Evolutionary conservation across 495 filamentous ascomycete species (phyloP).

Genomic region (Penicillium robsamsonii): DNA sequence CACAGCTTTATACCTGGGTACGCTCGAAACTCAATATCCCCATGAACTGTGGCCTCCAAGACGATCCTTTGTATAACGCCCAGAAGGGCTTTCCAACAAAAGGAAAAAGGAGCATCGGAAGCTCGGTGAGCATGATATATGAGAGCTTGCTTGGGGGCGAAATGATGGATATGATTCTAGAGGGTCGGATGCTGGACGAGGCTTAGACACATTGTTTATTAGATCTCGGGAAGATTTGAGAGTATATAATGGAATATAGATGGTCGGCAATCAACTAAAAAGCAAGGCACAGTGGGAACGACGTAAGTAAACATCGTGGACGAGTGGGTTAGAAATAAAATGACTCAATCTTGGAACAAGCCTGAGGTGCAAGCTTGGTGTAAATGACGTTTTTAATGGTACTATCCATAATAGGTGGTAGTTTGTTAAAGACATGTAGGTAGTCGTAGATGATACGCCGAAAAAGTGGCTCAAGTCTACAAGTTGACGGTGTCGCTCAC

Average conservation of each 20-base stretch:
- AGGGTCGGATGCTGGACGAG: neutral
- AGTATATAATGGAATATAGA: neutral
- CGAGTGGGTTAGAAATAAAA: too few species aligned
- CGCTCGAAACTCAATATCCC: slow-evolving; percentile 17
- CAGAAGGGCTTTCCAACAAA: slow-evolving; percentile 10
- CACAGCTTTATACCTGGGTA: slow-evolving; percentile 18
- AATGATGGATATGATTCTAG: slow-evolving; percentile 16
- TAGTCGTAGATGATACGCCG: too few species aligned
- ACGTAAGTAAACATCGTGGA: too few species aligned
- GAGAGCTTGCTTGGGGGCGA: slow-evolving; percentile 15
- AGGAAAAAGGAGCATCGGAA: slow-evolving; percentile 18
- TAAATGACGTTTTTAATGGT: too few species aligned
- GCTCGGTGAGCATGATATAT: slow-evolving; percentile 15
- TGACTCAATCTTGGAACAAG: too few species aligned
- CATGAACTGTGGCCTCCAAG: slow-evolving; percentile 14
- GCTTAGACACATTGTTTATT: neutral
- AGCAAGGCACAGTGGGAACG: too few species aligned
- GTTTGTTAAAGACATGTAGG: too few species aligned
- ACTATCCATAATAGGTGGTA: too few species aligned
- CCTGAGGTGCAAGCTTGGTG: too few species aligned
- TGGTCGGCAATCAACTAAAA: too few species aligned
- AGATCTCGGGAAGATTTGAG: neutral
- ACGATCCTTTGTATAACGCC: slow-evolving; percentile 21
- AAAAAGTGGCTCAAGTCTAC: too few species aligned
- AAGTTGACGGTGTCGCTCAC: too few species aligned